Conservation (phyloP, 331 rosid species). For the Malus hybrid region DNA sequence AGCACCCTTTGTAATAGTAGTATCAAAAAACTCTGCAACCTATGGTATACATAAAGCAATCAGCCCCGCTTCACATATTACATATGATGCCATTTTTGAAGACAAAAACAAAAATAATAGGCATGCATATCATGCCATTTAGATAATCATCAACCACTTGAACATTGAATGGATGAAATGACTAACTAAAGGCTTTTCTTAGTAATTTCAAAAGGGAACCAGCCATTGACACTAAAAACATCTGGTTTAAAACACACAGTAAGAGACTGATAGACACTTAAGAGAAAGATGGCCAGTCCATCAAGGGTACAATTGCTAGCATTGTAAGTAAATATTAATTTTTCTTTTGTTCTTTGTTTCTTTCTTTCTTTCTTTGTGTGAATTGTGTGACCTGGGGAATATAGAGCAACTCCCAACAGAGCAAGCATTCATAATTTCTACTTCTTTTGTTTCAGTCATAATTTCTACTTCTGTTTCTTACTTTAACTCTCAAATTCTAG, state of each 20-base stretch:
- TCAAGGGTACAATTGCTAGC: not conserved
- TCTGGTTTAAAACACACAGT: not conserved
- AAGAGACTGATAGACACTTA: not conserved
- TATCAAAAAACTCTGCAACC: slow-evolving; percentile 79
- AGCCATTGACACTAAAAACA: not conserved
- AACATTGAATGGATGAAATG: not conserved
- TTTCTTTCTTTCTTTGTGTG: not conserved
- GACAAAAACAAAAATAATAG: not conserved
- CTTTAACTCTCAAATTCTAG: not conserved
- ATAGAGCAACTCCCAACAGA: not conserved
- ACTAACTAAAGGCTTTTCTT: not conserved
- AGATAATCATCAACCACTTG: not conserved
- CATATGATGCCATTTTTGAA: not conserved
- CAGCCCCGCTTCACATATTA: slow-evolving; percentile 13
- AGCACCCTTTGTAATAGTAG: slow-evolving; percentile 68
- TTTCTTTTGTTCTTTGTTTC: not conserved
- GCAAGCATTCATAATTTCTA: not conserved
- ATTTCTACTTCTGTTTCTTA: not conserved
- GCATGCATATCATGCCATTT: not conserved
- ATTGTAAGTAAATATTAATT: not conserved
- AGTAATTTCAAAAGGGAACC: not conserved
- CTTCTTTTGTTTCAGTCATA: not conserved
- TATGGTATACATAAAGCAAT: slow-evolving; percentile 30
- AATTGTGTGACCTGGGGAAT: not conserved
- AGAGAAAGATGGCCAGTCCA: not conserved